Base-by-base conservation (phyloP, 306 rosid species). In the Prunus mongolica region DNA sequence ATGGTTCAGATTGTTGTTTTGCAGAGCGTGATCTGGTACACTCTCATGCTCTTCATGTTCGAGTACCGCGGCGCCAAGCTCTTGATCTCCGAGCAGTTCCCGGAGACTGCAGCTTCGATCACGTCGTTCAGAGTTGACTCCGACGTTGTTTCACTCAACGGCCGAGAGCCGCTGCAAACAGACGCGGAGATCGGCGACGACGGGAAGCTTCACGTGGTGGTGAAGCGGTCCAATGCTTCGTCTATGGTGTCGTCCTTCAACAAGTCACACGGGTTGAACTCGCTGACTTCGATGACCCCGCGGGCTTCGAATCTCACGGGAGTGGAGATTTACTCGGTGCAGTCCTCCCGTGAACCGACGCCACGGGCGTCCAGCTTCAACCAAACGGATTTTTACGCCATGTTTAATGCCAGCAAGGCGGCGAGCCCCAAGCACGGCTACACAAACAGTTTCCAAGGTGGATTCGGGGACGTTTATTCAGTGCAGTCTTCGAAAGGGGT, bases 21-120 rank as follows among this genome's bases (percentile, higher is more conserved):
- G n/a, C 98, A 93, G 55, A 91, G 95, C 66, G 89, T 93, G n/a
- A 82, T 93, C 22, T 93, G 97, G 98, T 88, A 88, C 72, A 93
- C 98, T 27, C 79, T 93, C 18, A 84, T 93, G 95, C 77, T 93
- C 0, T 85, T 93, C 82, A 63, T 93, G 93, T 93, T 89, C 72
- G 98, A 93, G 77, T 91, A 88, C 68, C 80, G 97, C 54, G 98
- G 89, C 20, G 98, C 98, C 3, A 93, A 84, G 80, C 89, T 89
- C 19, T 86, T 93, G 46, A 89, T 93, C 22, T 32, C 91, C 11
- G 93, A 91, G 71, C 95, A 93, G 82, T 91, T 93, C 61, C 97
- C 98, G 0, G 93, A 86, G 71, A 91, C 91, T 3, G 98, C 98
- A 1, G 98, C 87, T 12, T 91, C 93, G 5, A 93, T 93, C 11